Evolutionary conservation across 2,329 filamentous ascomycete species (phyloP).

Genomic region (Dactylellina sp.): DNA sequence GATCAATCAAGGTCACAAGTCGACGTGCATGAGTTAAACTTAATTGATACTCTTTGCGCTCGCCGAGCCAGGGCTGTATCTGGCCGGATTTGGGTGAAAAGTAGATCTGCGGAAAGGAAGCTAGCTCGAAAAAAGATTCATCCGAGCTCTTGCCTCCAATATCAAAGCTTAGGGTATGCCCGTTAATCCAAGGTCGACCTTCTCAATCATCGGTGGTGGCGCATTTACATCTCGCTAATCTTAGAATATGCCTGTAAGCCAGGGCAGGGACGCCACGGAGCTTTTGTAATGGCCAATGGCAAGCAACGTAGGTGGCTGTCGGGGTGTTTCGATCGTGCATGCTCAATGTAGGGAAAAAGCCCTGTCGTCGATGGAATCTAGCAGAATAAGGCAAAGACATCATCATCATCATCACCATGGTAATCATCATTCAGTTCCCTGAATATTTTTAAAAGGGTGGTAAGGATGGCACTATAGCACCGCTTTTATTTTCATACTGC

Average conservation of each 20-base stretch:
- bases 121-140: slow-evolving; percentile 9
- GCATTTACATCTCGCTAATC: slow-evolving; percentile 40
- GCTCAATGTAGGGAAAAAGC: neutral
- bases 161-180: neutral
- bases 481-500: neutral
- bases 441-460: no score
- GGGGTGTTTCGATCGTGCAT: slow-evolving; percentile 35
- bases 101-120: neutral
- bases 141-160: neutral
- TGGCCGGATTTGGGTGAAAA: no score
- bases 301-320: slow-evolving; percentile 26
- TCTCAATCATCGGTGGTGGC: neutral
- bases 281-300: neutral
- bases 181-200: neutral
- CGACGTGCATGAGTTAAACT: neutral
- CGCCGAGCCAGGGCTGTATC: no score
- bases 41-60: neutral
- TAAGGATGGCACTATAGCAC: no score
- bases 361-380: neutral
- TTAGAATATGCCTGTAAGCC: slow-evolving; percentile 29
- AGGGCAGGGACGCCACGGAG: slow-evolving; percentile 42
- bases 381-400: neutral
- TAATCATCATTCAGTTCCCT: no score
- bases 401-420: no score
- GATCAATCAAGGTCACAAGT: slow-evolving; percentile 4